Percentiles rank a stretch among this genome's conserved stretches.
Conservation (phyloP, 306 rosid genomes). For the Vachellia pachyceras region DNA sequence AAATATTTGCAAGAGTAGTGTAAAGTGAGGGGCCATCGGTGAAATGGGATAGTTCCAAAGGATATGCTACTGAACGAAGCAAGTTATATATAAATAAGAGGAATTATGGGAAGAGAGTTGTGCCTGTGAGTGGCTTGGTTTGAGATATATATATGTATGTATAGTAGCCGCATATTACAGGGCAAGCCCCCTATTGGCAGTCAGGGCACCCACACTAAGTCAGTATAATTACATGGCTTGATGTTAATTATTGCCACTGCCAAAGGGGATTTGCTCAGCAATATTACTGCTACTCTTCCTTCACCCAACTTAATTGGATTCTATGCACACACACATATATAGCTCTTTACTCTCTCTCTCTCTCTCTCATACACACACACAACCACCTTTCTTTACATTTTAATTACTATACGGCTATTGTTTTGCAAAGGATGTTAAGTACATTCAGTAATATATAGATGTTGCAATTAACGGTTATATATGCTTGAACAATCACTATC, state of each 20-base stretch:
- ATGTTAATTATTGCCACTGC: background rate
- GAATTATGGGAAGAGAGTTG: too few species aligned
- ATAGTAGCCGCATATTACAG: constrained; percentile 20
- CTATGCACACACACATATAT: background rate
- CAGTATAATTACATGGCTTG: background rate
- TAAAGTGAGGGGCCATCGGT: background rate
- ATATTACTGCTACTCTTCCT: constrained; percentile 13
- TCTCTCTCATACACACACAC: too few species aligned
- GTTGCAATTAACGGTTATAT: too few species aligned
- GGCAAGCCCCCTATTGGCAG: constrained; percentile 29
- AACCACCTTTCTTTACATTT: background rate
- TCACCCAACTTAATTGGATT: background rate
- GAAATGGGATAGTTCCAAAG: background rate
- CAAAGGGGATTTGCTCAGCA: constrained; percentile 37
- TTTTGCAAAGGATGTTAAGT: too few species aligned
- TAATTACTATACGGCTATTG: too few species aligned
- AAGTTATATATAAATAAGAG: too few species aligned
- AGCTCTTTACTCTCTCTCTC: too few species aligned
- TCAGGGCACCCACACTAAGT: too few species aligned
- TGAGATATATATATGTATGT: too few species aligned
- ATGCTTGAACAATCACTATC: too few species aligned
- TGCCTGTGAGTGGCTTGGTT: too few species aligned
- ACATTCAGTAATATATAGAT: too few species aligned
- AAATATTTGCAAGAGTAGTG: background rate
- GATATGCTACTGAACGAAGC: background rate